Evolutionary conservation across 164 flowering plant genomes (phyloP).

Genomic region (Malania oleifera): DNA sequence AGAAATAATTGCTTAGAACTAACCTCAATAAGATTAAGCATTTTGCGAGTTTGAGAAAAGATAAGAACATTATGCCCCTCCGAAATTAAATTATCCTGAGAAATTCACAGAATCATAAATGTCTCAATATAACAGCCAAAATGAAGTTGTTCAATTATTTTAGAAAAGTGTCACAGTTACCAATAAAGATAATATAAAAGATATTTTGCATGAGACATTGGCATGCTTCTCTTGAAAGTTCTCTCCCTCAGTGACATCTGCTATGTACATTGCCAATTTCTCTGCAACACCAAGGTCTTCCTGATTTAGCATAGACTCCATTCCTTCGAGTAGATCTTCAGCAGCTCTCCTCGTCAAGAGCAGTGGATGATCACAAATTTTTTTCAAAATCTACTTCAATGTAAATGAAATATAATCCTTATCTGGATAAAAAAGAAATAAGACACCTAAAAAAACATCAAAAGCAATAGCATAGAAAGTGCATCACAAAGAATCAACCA

Average conservation of each 20-base stretch:
- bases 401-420: not conserved
- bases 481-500: no score
- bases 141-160: not conserved
- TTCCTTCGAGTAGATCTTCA: conserved; percentile 86
- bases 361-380: conserved; percentile 97
- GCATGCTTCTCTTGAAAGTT: conserved; percentile 43
- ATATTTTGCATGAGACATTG: conserved; percentile 85
- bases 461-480: no score
- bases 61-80: conserved; percentile 82
- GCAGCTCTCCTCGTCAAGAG: conserved; percentile 93
- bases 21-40: conserved; percentile 93
- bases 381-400: conserved; percentile 74
- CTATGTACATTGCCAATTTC: conserved; percentile 66
- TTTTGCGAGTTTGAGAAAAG: conserved; percentile 96
- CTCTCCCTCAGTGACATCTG: conserved; percentile 46
- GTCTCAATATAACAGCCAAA: not conserved
- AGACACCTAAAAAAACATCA: not conserved
- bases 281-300: conserved; percentile 64
- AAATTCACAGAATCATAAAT: not conserved
- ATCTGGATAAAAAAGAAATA: not conserved
- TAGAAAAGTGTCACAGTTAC: conserved; percentile 23
- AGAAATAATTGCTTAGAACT: conserved; percentile 1
- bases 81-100: conserved; percentile 68
- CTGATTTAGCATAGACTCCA: conserved; percentile 64
- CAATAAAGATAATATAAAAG: conserved; percentile 77